Conservation (phyloP, 345 rosid species). For the Ceriops decandra region DNA sequence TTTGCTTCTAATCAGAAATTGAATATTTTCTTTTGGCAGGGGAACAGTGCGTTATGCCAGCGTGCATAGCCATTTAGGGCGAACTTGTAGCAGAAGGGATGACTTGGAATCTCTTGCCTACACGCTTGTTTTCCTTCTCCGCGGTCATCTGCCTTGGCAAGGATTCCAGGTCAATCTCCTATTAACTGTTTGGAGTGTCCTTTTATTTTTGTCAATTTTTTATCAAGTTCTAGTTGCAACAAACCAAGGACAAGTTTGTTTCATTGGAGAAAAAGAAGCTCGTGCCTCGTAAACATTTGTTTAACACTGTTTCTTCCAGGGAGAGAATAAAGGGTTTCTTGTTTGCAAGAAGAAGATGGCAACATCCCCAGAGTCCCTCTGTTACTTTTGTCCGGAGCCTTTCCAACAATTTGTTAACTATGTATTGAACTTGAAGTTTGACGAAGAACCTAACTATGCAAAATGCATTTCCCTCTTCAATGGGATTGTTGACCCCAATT, state of each 20-base stretch:
- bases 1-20: background rate
- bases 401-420: slow-evolving; percentile 78
- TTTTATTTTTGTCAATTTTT: background rate
- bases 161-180: slow-evolving; percentile 60
- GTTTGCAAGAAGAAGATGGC: slow-evolving; percentile 70
- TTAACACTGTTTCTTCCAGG: slow-evolving; percentile 38
- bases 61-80: slow-evolving; percentile 86
- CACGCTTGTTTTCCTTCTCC: slow-evolving; percentile 69
- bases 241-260: background rate
- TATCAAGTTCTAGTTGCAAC: background rate
- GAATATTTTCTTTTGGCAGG: slow-evolving; percentile 26
- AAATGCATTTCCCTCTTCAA: slow-evolving; percentile 72
- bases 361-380: slow-evolving; percentile 79
- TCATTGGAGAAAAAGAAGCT: background rate
- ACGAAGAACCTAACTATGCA: slow-evolving; percentile 87
- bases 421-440: slow-evolving; percentile 78
- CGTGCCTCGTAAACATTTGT: slow-evolving; percentile 4
- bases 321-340: slow-evolving; percentile 46
- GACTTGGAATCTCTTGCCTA: slow-evolving; percentile 87
- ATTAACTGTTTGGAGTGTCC: background rate
- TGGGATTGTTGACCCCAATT: slow-evolving; percentile 62
- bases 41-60: slow-evolving; percentile 89
- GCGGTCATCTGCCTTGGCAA: slow-evolving; percentile 86
- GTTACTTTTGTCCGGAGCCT: slow-evolving; percentile 76
- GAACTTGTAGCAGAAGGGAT: slow-evolving; percentile 80